These are phyloP conservation scores for Cordyceps javanica DNA, from an alignment of 2,329 filamentous ascomycete genomes.

Conservation along the genomic window DNA sequence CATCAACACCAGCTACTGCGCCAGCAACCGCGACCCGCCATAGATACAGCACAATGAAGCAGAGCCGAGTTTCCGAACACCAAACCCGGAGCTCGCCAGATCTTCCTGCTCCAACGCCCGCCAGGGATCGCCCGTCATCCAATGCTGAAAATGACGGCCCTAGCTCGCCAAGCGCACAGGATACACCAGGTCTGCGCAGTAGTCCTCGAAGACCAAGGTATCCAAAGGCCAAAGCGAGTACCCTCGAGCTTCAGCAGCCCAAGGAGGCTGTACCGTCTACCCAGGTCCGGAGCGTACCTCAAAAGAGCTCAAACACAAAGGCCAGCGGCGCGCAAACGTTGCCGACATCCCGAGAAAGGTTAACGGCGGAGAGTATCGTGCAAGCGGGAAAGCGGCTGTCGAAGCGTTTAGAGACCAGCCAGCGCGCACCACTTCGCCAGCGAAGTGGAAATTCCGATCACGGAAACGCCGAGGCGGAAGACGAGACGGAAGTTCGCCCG, in stretches of 20 bases:
- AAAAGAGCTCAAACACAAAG: not conserved
- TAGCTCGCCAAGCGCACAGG: conserved; percentile 2
- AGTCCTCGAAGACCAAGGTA: conserved; percentile 5
- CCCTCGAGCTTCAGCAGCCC: not conserved
- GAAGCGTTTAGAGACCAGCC: not conserved
- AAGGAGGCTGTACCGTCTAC: not conserved
- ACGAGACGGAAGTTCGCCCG: not conserved
- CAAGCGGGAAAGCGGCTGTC: not conserved
- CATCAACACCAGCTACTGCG: conserved; percentile 20
- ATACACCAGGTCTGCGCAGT: conserved; percentile 9
- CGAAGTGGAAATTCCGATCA: conserved; percentile 11
- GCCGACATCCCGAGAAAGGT: not conserved
- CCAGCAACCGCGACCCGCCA: not conserved
- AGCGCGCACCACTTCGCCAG: not conserved
- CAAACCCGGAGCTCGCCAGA: not conserved
- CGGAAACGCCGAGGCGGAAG: not conserved
- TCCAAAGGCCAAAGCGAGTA: not conserved
- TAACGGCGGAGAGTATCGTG: not conserved
- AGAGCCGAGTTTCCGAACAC: not conserved
- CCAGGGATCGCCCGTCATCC: not conserved
- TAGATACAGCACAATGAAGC: not conserved
- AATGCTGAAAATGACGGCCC: not conserved
- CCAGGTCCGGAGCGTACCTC: not conserved
- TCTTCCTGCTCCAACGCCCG: not conserved
- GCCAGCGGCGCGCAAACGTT: not conserved